Base-by-base conservation (phyloP, 2,329 filamentous ascomycete species). In the Madurella mycetomatis region DNA sequence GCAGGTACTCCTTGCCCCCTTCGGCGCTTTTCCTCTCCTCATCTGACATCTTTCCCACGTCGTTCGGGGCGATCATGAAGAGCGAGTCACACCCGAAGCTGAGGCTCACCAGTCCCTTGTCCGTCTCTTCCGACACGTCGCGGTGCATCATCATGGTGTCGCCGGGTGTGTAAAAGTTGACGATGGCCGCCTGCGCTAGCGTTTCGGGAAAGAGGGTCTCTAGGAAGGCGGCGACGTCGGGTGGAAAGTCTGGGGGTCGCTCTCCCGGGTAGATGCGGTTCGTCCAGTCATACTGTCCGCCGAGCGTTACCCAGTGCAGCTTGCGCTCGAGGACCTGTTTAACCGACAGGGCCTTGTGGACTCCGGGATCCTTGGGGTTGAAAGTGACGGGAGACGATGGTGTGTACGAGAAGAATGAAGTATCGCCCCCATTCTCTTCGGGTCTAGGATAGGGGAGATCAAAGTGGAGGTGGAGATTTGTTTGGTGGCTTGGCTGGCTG, bases 271-370 rank as follows among this genome's bases (percentile, higher is more conserved):
- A 97, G 12, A 82, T 74, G 61, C 95, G 92, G 53, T 83, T 82
- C 0, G 91, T 95, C 94, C 92, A 97, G 73, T 97, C 89, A 70
- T 97, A 97, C 69, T 97, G 94, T 0, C 91, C 92, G 47, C 94
- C 94, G 2, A 99, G 81, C 0, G 92, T 97, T 41, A 95, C 82
- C 94, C 94, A 99, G 62, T 92, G 90, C 19, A 97, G 80, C 58
- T 89, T 92, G 59, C 86, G 87, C 54, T 85, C 82, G 42, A 97
- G 76, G 31, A 92, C 82, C 65, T 86, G 85, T 47, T 81, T 76
- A 50, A 88, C 76, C 2, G 82, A 79, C 9, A 96, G 75, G 2
- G 89, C 79, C 57, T 86, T 88, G 71, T 96, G 92, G n/a, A 91
- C 72, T 0, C 69, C 60, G 0, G 87, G 76, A 64, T 95, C 84